Conservation (phyloP, 345 rosid species). For the Eucalyptus regnans region DNA sequence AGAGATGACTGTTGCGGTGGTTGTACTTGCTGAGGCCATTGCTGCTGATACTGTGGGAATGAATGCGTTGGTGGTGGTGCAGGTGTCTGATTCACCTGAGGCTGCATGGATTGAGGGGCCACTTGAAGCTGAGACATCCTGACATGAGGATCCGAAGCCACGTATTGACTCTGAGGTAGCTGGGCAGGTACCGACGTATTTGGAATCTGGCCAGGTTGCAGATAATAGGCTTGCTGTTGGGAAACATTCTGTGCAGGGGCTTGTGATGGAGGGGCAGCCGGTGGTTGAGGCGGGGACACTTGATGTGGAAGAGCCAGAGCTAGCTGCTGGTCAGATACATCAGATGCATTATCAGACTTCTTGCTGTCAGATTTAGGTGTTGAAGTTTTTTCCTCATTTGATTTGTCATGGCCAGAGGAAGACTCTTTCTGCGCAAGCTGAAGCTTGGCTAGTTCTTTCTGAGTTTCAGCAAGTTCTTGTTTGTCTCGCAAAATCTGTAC, state of each 20-base stretch:
- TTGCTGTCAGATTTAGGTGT: constrained; percentile 51
- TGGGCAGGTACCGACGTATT: constrained; percentile 31
- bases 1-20: constrained; percentile 34
- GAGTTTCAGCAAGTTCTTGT: constrained; percentile 93
- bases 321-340: constrained; percentile 65
- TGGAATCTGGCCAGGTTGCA: constrained; percentile 46
- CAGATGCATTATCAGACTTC: constrained; percentile 44
- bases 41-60: constrained; percentile 66
- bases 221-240: constrained; percentile 68
- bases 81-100: constrained; percentile 39
- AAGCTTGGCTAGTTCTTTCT: constrained; percentile 87
- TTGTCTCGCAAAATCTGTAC: constrained; percentile 96
- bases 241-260: constrained; percentile 33
- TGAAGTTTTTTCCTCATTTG: constrained; percentile 56
- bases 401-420: constrained; percentile 52
- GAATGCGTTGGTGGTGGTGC: constrained; percentile 25
- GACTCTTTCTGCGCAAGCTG: constrained; percentile 87
- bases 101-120: constrained; percentile 35
- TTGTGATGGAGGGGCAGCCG: constrained; percentile 33
- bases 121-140: constrained; percentile 57
- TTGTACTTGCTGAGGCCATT: constrained; percentile 47
- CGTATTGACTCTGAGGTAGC: constrained; percentile 41
- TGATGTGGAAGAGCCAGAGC: constrained; percentile 93
- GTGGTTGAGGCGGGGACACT: constrained; percentile 56
- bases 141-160: constrained; percentile 54